Evolutionary conservation across 225 moss, liverwort and hornwort species (phyloP), one percentile per base, ranked within the genome.

Genomic region (Neckera pumila): DNA sequence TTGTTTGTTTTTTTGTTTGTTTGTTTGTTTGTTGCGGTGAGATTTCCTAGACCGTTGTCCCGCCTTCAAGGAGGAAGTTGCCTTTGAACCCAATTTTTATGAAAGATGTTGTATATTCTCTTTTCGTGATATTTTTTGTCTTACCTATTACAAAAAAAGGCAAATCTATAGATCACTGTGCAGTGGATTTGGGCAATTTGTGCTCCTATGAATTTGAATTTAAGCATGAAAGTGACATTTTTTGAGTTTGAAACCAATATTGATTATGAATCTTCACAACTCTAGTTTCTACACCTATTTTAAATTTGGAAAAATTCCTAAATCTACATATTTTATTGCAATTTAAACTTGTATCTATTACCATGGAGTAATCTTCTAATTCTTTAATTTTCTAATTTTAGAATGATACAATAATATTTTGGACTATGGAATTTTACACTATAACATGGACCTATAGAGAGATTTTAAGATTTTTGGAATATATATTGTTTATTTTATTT

Each of bases 161-260:
- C 25, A 25, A 70, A 71, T 42, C 17, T 2, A 28, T 43, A 0
- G 28, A 27, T 43, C 17, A 43, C 0, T 17, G 1, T 38, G 0
- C 10, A 43, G 0, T 6, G 1, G 10, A 45, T 73, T 73, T 45
- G 17, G 6, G 17, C 28, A 72, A 43, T 27, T 9, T 71, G 1
- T 71, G 5, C 1, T 27, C 72, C 2, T 69, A 43, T 71, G 42
- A 2, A 27, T 72, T 1, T 43, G 0, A 17, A 28, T 43, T 72
- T 9, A 16, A 26, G 10, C 6, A 17, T 6, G 10, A 12, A 3
- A 25, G 9, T 14, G 14, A 14, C 8, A 1, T 40, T 40, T 31
- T 38, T 40, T 8, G 14, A 42, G 0, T 42, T 40, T 16, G 0
- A 42, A 2, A 26, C 9, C 0, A 9, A 0, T 26, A 4, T 3